Base-by-base conservation (phyloP, 2,329 filamentous ascomycete species). In the Pezicula radicicola region DNA sequence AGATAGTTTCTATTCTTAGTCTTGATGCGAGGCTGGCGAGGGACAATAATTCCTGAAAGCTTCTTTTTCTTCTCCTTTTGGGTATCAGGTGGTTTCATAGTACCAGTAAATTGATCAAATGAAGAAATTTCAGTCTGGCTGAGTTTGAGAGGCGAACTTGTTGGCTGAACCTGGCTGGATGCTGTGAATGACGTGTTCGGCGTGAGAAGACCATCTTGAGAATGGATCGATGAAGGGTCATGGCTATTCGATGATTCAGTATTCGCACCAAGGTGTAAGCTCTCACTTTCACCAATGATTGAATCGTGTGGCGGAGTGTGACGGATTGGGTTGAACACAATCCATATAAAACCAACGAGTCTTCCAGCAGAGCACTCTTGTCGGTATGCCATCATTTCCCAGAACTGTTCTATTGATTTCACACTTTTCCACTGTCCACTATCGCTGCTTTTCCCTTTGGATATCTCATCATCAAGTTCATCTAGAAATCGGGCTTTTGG, bases 351-450 rank as follows among this genome's bases (percentile, higher is more conserved):
- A 0, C 95, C 95, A 0, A 96, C 95, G 64, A 96, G 78, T 16
- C 92, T 80, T 0, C 94, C 95, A 33, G 91, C 90, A 1, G 92
- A 96, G 65, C 94, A 99, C 66, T 99, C 94, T 67, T 97, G 94
- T 51, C 94, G 80, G 66, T 89, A 97, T 0, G 92, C 87, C 93
- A 99, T 97, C 80, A 96, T 88, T 56, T 99, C 94, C 94, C 94
- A 99, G 65, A 99, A 99, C 60, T 92, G 85, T n/a, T 92, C 89
- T 39, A 99, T 73, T 0, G 84, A 88, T 66, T 80, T 86, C 21
- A 97, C 85, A 54, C 88, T 91, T 66, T 85, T 88, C 94, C 94
- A 99, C 51, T 82, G 78, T 0, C 88, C 88, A 3, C 74, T 72
- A 25, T 75, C 77, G 58, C 81, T 80, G 58, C 79, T 72, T 49